Evolutionary conservation across 2,329 filamentous ascomycete genomes (phyloP).

Genomic region (Clonostachys solani): DNA sequence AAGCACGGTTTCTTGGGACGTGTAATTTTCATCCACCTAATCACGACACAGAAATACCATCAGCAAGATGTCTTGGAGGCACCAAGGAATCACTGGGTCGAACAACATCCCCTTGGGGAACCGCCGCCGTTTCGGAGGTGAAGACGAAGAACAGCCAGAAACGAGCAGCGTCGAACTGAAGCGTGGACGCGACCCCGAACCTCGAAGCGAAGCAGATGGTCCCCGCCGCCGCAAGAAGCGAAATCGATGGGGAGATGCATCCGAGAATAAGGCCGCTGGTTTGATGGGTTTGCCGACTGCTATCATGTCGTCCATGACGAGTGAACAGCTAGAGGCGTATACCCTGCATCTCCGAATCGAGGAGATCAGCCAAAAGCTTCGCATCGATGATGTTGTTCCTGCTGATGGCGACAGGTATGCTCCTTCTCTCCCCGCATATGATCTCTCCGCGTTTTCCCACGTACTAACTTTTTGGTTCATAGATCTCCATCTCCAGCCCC

Average conservation of each 20-base stretch:
- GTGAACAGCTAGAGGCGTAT: conserved; percentile 96
- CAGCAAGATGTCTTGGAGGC: conserved; percentile 59
- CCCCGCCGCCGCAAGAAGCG: conserved; percentile 93
- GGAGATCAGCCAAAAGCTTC: conserved; percentile 98
- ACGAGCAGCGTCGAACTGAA: conserved; percentile 52
- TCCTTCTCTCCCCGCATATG: not conserved
- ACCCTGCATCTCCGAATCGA: conserved; percentile 95
- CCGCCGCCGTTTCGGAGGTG: conserved; percentile 72
- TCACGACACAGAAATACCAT: not conserved
- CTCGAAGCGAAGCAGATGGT: conserved; percentile 67
- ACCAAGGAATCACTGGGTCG: conserved; percentile 87
- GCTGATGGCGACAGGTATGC: conserved; percentile 91
- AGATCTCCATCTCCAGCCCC: conserved; percentile 95
- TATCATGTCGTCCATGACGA: conserved; percentile 97
- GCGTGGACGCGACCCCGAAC: conserved; percentile 88
- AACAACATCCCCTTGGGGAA: conserved; percentile 96
- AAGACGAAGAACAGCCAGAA: conserved; percentile 40
- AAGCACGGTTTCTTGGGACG: no score
- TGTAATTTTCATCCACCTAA: no score
- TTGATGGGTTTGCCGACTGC: conserved; percentile 96
- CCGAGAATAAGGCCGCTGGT: conserved; percentile 97
- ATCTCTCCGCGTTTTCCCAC: conserved; percentile 7
- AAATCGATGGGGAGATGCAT: conserved; percentile 95
- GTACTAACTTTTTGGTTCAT: conserved; percentile 2
- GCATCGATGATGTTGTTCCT: conserved; percentile 98